These are phyloP conservation scores for Gaeumannomyces sp. DNA, from an alignment of 2,329 filamentous ascomycete species.

Conservation along the genomic window DNA sequence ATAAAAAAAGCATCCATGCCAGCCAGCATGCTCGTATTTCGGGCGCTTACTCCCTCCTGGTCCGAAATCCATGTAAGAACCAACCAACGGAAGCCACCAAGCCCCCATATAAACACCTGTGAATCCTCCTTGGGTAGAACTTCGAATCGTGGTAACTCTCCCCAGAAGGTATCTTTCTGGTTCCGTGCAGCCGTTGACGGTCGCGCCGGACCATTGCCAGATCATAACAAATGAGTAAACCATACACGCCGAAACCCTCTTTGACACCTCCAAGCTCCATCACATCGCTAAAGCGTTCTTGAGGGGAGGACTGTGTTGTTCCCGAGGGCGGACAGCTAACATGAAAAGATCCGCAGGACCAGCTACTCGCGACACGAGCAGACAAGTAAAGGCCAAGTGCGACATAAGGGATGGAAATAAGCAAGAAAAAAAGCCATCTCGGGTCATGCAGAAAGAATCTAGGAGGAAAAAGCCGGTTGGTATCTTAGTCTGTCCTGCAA, in stretches of 20 bases:
- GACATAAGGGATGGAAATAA: slow-evolving; percentile 6
- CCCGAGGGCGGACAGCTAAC: background rate
- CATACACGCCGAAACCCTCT: background rate
- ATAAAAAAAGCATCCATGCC: background rate
- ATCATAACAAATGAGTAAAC: background rate
- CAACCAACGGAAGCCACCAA: background rate
- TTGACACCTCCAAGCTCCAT: background rate
- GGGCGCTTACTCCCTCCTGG: slow-evolving; percentile 2
- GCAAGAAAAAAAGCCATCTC: slow-evolving; percentile 16
- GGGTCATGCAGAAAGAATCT: slow-evolving; percentile 20
- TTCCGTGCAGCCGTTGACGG: background rate
- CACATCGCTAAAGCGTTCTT: slow-evolving; percentile 1
- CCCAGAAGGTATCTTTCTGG: background rate
- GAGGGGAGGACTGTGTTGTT: background rate
- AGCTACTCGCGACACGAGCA: background rate
- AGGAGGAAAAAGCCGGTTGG: slow-evolving; percentile 10
- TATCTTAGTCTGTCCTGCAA: slow-evolving; percentile 8
- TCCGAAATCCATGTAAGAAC: background rate
- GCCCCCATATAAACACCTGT: background rate
- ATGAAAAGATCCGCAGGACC: background rate
- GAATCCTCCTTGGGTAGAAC: background rate
- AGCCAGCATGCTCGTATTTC: background rate
- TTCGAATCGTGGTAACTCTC: background rate
- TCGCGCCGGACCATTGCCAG: background rate
- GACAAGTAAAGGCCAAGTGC: slow-evolving; percentile 1